Conservation (phyloP, 176 grass and related monocot species). For the Echinochloa phyllopogon region DNA sequence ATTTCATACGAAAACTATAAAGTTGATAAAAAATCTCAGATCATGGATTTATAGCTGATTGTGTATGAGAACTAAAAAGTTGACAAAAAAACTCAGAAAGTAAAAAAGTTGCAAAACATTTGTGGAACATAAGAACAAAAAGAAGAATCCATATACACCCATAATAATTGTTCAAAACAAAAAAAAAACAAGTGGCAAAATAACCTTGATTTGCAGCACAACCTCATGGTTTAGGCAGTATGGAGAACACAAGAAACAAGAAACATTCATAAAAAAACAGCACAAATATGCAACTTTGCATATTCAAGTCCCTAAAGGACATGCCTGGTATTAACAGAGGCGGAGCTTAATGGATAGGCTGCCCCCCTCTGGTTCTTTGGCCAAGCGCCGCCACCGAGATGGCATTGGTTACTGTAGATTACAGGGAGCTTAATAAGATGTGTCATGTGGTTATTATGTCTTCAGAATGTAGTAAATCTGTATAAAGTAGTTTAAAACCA, state of each 20-base stretch:
- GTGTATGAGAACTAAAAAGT: neutral
- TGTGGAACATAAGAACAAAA: slow-evolving; percentile 33
- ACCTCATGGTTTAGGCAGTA: neutral
- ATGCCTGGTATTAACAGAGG: neutral
- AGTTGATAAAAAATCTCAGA: slow-evolving; percentile 17
- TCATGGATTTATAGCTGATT: neutral
- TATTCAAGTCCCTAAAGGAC: neutral
- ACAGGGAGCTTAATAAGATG: too few species aligned
- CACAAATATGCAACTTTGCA: neutral
- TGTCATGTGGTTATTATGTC: neutral
- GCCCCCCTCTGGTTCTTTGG: too few species aligned
- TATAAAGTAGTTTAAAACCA: neutral
- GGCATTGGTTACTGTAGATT: too few species aligned
- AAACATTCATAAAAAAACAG: neutral
- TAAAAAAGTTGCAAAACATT: neutral
- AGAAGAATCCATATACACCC: neutral
- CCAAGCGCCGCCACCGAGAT: too few species aligned
- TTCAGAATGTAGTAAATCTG: neutral
- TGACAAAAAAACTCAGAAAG: slow-evolving; percentile 23
- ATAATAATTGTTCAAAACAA: slow-evolving; percentile 22
- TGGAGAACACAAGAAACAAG: neutral
- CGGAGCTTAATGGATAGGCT: too few species aligned
- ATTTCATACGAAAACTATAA: slow-evolving; percentile 4
- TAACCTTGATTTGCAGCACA: neutral
- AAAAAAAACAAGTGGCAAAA: neutral